A percentile compares a stretch with the other conserved stretches of the same genome.
Conservation (phyloP, 257 asterid species). For the Cordia subcordata region DNA sequence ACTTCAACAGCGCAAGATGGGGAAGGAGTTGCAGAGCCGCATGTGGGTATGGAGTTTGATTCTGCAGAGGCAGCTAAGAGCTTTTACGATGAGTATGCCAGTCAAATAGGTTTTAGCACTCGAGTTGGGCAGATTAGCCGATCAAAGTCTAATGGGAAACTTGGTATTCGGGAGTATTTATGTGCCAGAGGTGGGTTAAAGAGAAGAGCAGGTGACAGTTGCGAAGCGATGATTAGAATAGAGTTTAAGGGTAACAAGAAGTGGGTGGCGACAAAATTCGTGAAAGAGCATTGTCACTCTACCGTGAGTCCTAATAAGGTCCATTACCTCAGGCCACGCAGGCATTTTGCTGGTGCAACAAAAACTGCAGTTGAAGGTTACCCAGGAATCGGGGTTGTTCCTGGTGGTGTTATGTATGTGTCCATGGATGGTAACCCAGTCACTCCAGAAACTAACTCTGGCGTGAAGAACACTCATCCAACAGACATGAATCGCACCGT, state of each 20-base stretch:
- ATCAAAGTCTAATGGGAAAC: constrained; percentile 32
- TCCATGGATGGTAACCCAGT: constrained; percentile 54
- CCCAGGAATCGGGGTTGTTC: constrained; percentile 46
- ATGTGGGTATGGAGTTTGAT: constrained; percentile 66
- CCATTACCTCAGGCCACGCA: constrained; percentile 50
- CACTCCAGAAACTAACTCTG: constrained; percentile 34
- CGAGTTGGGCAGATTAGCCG: constrained; percentile 30
- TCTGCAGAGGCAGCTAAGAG: constrained; percentile 57
- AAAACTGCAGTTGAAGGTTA: constrained; percentile 37
- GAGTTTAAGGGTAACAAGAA: constrained; percentile 45
- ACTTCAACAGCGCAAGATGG: constrained; percentile 32
- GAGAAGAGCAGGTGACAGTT: constrained; percentile 48
- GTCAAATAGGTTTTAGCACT: constrained; percentile 49
- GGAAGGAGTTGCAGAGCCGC: constrained; percentile 44
- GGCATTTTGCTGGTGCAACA: constrained; percentile 49
- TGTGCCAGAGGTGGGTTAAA: constrained; percentile 52
- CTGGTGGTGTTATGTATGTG: constrained; percentile 75
- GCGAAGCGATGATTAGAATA: constrained; percentile 71
- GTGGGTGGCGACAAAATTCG: constrained; percentile 69
- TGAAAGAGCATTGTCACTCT: constrained; percentile 63
- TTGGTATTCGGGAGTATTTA: constrained; percentile 34
- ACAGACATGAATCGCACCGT: constrained; percentile 31
- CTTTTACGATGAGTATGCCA: constrained; percentile 66
- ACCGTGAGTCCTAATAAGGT: constrained; percentile 33
- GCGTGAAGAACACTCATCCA: constrained; percentile 34